Conservation (phyloP, 2,329 filamentous ascomycete species). For the Colletotrichum cordylinicola region DNA sequence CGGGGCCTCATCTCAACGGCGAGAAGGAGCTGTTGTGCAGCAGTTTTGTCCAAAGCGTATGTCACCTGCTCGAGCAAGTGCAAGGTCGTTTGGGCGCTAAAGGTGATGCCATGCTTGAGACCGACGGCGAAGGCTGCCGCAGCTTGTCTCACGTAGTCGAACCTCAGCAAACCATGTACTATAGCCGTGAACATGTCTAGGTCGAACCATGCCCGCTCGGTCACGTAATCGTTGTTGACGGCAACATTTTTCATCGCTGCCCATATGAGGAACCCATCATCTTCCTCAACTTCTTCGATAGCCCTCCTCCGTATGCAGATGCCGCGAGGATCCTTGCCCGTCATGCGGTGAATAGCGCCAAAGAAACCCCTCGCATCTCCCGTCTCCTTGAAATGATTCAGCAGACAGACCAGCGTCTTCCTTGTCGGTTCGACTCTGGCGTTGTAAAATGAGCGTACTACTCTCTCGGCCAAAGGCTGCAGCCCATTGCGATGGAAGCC, state of each 20-base stretch:
- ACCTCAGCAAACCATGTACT: conserved; percentile 53
- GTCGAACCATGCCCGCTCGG: conserved; percentile 44
- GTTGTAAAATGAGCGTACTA: conserved; percentile 57
- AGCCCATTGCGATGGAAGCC: conserved; percentile 62
- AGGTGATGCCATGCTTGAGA: conserved; percentile 37
- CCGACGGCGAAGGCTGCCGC: conserved; percentile 45
- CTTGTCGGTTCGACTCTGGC: conserved; percentile 52
- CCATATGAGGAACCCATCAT: conserved; percentile 33
- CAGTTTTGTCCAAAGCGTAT: conserved; percentile 17
- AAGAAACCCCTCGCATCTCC: conserved; percentile 49
- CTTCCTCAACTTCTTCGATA: conserved; percentile 33
- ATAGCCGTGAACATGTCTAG: conserved; percentile 49
- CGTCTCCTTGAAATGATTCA: conserved; percentile 54
- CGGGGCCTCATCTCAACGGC: not conserved
- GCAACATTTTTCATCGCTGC: conserved; percentile 28
- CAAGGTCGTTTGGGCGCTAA: conserved; percentile 37
- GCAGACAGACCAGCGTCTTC: conserved; percentile 52
- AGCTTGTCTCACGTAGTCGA: conserved; percentile 50
- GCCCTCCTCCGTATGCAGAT: conserved; percentile 42
- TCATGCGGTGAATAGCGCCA: conserved; percentile 49
- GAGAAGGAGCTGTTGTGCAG: not conserved
- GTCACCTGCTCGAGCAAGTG: conserved; percentile 49
- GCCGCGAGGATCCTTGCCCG: conserved; percentile 47
- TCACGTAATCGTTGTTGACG: conserved; percentile 39
- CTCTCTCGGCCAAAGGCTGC: conserved; percentile 55